Evolutionary conservation across 306 rosid species (phyloP).

Genomic region (Aeschynomene evenia): DNA sequence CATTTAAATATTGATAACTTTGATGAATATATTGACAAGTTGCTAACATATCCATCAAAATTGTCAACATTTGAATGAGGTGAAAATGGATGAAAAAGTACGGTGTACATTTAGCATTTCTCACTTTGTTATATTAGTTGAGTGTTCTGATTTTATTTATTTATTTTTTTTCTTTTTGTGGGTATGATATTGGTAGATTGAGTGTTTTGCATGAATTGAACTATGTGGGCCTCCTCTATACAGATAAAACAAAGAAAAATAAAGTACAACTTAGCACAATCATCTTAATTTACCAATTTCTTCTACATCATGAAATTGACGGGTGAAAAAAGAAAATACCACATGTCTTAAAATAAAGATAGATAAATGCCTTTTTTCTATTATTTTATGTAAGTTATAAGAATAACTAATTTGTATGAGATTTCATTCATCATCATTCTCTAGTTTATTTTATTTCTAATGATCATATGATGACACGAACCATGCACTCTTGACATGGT

Average conservation of each 20-base stretch:
- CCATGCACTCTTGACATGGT: background rate
- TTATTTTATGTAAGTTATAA: too few species aligned
- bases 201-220: background rate
- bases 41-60: too few species aligned
- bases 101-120: too few species aligned
- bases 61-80: too few species aligned
- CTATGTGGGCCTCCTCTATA: background rate
- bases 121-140: too few species aligned
- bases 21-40: too few species aligned
- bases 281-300: background rate
- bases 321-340: background rate
- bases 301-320: background rate
- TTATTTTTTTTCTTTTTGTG: background rate
- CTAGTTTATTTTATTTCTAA: too few species aligned
- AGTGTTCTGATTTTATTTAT: background rate
- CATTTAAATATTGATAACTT: too few species aligned
- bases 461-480: too few species aligned
- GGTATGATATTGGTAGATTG: background rate
- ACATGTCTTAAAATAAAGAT: background rate
- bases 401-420: background rate
- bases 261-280: too few species aligned
- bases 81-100: too few species aligned
- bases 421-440: too few species aligned
- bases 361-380: background rate
- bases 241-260: background rate